Conservation (phyloP, 148 eudicot genomes). For the Cornus florida region DNA sequence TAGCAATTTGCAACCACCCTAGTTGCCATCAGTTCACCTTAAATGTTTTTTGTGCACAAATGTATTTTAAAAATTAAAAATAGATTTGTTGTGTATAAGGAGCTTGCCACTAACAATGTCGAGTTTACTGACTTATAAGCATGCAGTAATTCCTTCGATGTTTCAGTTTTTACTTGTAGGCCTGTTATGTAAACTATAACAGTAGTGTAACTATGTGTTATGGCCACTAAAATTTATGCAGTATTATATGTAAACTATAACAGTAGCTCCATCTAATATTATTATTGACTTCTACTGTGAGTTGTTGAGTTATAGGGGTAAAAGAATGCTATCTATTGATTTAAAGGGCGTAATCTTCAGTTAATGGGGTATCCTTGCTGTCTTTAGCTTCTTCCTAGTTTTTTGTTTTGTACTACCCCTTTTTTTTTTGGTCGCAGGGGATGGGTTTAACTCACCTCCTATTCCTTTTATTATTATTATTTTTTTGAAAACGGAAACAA, state of each 20-base stretch:
- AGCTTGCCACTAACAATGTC: background rate
- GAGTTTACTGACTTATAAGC: background rate
- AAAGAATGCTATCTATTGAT: too few species aligned
- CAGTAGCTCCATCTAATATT: too few species aligned
- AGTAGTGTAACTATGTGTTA: background rate
- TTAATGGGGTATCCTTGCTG: too few species aligned
- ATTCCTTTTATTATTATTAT: too few species aligned
- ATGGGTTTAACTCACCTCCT: too few species aligned
- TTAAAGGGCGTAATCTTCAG: too few species aligned
- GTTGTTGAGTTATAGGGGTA: too few species aligned
- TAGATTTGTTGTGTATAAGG: background rate
- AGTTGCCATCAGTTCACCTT: background rate
- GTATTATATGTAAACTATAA: background rate
- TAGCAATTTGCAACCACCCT: background rate
- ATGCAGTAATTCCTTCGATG: background rate
- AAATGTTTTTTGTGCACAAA: background rate
- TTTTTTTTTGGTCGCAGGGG: too few species aligned
- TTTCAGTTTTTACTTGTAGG: background rate
- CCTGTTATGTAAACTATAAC: background rate
- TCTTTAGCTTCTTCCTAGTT: too few species aligned
- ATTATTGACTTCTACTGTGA: too few species aligned
- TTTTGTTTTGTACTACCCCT: too few species aligned
- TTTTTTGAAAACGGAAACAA: too few species aligned
- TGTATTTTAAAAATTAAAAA: background rate
- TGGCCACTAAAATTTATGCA: background rate